Percentiles rank a stretch among this genome's conserved stretches.
phyloP scores from a whole-genome alignment of 768 basidiomycete species.

The Crepidotus variabilis region DNA sequence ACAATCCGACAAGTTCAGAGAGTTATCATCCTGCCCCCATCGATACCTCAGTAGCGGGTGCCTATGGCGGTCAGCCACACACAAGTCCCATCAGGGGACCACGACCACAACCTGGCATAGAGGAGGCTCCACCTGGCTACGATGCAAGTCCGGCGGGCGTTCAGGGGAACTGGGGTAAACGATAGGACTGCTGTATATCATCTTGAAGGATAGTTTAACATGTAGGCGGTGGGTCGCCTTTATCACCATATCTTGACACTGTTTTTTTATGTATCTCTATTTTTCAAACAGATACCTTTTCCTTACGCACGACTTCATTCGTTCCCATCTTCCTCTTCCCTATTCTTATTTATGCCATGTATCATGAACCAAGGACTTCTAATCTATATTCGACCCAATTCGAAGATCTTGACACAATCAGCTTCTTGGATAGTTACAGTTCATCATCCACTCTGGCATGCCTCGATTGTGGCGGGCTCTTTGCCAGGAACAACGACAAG shows the following conservation, averaged over 20 bases:
- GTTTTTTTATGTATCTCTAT: neutral
- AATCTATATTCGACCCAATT: too few species aligned
- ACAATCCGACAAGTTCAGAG: conserved; percentile 11
- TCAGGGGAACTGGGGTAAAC: conserved; percentile 54
- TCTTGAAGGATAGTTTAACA: neutral
- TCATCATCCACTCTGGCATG: conserved; percentile 9
- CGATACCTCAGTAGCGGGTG: conserved; percentile 29
- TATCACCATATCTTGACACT: neutral
- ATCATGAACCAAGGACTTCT: neutral
- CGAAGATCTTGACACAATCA: too few species aligned
- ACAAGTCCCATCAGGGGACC: conserved; percentile 43
- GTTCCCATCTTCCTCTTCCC: neutral
- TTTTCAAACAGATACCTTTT: too few species aligned
- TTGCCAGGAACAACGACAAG: conserved; percentile 53
- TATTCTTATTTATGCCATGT: neutral
- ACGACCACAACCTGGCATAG: conserved; percentile 29
- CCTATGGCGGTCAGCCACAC: conserved; percentile 15
- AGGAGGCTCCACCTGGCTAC: conserved; percentile 66
- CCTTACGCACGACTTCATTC: neutral
- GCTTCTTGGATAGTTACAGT: neutral
- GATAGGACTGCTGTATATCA: conserved; percentile 12
- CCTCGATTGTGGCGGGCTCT: conserved; percentile 27
- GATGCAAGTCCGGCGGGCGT: conserved; percentile 48
- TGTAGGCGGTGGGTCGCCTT: neutral
- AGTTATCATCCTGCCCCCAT: conserved; percentile 31